Evolutionary conservation across 129 eudicot species (phyloP).

Genomic region (Flaveria linearis): DNA sequence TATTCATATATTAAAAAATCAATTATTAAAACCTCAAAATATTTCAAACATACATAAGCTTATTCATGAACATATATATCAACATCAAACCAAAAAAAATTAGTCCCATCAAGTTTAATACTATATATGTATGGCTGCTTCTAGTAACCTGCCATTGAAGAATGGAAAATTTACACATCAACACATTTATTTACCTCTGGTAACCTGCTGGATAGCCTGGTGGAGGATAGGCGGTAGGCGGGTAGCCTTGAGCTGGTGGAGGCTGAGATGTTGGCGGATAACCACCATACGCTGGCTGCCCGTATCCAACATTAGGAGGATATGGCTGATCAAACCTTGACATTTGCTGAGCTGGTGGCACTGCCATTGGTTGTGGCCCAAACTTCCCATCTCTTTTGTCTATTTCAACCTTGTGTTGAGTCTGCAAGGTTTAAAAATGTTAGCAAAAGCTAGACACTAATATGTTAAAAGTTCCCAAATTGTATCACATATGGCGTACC

Average conservation of each 20-base stretch:
- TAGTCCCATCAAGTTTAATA: slow-evolving; percentile 16
- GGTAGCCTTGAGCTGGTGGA: too few relatives aligned
- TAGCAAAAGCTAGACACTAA: too few relatives aligned
- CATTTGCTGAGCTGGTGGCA: too few relatives aligned
- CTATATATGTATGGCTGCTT: background rate
- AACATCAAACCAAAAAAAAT: slow-evolving; percentile 24
- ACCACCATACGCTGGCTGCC: slow-evolving; percentile 56
- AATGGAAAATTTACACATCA: slow-evolving; percentile 20
- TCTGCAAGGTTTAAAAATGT: too few relatives aligned
- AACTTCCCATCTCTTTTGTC: too few relatives aligned
- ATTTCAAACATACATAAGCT: slow-evolving; percentile 24
- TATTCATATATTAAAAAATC: too few relatives aligned
- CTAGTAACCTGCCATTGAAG: background rate
- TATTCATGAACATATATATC: slow-evolving; percentile 33
- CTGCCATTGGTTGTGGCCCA: too few relatives aligned
- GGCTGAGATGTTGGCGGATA: slow-evolving; percentile 44
- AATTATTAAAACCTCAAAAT: too few relatives aligned
- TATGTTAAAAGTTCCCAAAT: too few relatives aligned
- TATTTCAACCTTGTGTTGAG: too few relatives aligned
- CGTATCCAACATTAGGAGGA: slow-evolving; percentile 72
- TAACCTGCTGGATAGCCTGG: slow-evolving; percentile 53
- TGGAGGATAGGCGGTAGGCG: too few relatives aligned
- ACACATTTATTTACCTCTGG: slow-evolving; percentile 35
- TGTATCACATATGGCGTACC: too few relatives aligned
- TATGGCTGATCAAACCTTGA: slow-evolving; percentile 91